Evolutionary conservation across 441 rosid species (phyloP), one percentile per base, ranked within the genome.

Genomic region (Melastoma candidum): DNA sequence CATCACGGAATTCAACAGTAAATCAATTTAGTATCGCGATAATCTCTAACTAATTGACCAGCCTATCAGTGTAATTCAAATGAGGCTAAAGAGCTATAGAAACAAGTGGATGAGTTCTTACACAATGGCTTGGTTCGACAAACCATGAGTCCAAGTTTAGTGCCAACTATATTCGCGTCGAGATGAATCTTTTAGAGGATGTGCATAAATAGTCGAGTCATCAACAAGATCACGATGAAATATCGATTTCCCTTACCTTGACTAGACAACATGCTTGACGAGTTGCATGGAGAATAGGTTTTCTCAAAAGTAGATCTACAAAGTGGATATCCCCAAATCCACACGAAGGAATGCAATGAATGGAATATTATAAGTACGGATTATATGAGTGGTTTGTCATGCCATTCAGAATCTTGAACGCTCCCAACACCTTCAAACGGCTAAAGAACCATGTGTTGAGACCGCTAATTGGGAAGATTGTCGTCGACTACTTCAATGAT

Each of bases 321-420:
- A 8, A 11, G 3, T 22, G 41, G 36, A 17, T 17, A 17, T 17
- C 22, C 22, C 22, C 22, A 17, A 17, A 17, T 17, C 22, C 12
- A 25, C n/a, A 12, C 25, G 25, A 10, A 25, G 6, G 12, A 2
- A 26, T 29, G 11, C 10, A 41, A 51, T 51, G 54, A 51, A 25
- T 26, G 54, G 32, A 51, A 51, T 24, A 51, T 14, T 1, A 8
- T 2, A 26, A 26, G 2, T 9, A 26, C 27, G 54, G 41, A 3
- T 25, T 51, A 26, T 51, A 51, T 12, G 36, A 51, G 32, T 51
- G 12, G 41, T 22, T 51, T 7, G 39, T 51, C 12, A 50, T 50
- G 36, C 36, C 41, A 8, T 51, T 51, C 12, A 13, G 54, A 6
- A 2, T 51, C 10, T 7, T 13, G 7, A 51, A 51, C 27, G 54